Base-by-base conservation (phyloP, 371 early-diverging fungal genomes). In the Mortierella polycephala region DNA sequence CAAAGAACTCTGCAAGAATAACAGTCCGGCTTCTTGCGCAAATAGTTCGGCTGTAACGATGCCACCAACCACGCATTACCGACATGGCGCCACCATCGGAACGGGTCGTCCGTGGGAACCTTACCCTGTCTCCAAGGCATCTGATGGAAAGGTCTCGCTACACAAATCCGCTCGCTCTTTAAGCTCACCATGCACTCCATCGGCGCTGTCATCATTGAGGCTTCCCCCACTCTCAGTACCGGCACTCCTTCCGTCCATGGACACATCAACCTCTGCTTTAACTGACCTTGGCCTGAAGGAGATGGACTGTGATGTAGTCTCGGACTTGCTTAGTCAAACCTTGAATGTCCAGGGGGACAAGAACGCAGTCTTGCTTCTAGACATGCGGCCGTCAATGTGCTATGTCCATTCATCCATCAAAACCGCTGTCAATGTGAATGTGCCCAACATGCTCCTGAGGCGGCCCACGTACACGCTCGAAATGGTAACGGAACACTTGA, bases 401-500 rank as follows among this genome's bases (percentile, higher is more conserved):
- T 85, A 82, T 60, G 79, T 86, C 6, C 81, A 72, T 11, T 77
- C 81, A 8, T 84, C 82, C 16, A 84, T 91, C 42, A 75, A 74
- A 50, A 57, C 68, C 4, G 80, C 89, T 10, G 81, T 91, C 44
- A 84, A 85, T 57, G 81, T 91, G n/a, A 86, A 84, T 64, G 77
- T 89, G 30, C 89, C 91, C 54, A 86, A 75, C 61, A 88, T 89
- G 23, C 83, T 91, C 1, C 75, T 91, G 40, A 86, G 85, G 60
- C 60, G 91, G 57, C 83, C 86, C n/a, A 84, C 86, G 20, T 91
- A 86, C 58, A 85, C 87, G 0, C 69, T 88, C 9, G 85, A 82
- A n/a, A 88, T 88, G 73, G 75, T 91, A 13, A 81, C 71, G 16
- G 88, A 87, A 49, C 86, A 82, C 13, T 75, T 90, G 51, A 88